A percentile compares a stretch with the other conserved stretches of the same genome.
These are phyloP conservation scores for Scutellaria galericulata DNA, from an alignment of 257 asterid species.

Conservation along the genomic window DNA sequence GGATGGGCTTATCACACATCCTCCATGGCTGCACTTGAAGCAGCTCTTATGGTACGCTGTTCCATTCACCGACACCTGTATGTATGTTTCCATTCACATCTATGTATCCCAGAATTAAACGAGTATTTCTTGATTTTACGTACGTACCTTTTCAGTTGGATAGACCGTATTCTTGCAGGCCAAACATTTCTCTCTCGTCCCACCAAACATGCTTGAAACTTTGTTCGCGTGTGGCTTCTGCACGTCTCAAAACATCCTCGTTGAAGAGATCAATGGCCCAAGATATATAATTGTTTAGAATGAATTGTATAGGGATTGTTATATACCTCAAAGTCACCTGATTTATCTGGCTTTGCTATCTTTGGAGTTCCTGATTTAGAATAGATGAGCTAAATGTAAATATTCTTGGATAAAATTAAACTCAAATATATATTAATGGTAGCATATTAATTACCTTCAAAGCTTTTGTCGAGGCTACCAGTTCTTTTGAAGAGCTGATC, in stretches of 20 bases:
- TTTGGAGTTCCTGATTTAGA: conserved; percentile 77
- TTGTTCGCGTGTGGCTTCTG: conserved; percentile 73
- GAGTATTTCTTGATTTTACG: background rate
- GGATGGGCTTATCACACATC: conserved; percentile 85
- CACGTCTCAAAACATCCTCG: conserved; percentile 8
- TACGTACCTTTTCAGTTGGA: conserved; percentile 87
- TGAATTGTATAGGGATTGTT: conserved; percentile 11
- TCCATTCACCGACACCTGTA: conserved; percentile 87
- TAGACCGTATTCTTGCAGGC: conserved; percentile 73
- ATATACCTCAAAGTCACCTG: conserved; percentile 60
- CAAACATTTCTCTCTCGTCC: conserved; percentile 77
- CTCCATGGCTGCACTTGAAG: conserved; percentile 93
- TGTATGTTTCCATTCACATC: conserved; percentile 24
- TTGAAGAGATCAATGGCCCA: no score
- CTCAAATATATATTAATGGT: no score
- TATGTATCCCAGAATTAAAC: no score
- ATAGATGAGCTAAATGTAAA: background rate
- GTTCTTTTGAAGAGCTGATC: conserved; percentile 96
- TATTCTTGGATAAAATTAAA: no score
- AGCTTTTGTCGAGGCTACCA: conserved; percentile 93
- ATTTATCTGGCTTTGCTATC: conserved; percentile 81
- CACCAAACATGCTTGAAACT: conserved; percentile 74
- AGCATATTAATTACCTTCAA: conserved; percentile 58
- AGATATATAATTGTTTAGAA: no score
- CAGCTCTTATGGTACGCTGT: conserved; percentile 88